A percentile compares a stretch with the other conserved stretches of the same genome.
Conservation (phyloP, 768 basidiomycete genomes). For the Hericium rajendrae region DNA sequence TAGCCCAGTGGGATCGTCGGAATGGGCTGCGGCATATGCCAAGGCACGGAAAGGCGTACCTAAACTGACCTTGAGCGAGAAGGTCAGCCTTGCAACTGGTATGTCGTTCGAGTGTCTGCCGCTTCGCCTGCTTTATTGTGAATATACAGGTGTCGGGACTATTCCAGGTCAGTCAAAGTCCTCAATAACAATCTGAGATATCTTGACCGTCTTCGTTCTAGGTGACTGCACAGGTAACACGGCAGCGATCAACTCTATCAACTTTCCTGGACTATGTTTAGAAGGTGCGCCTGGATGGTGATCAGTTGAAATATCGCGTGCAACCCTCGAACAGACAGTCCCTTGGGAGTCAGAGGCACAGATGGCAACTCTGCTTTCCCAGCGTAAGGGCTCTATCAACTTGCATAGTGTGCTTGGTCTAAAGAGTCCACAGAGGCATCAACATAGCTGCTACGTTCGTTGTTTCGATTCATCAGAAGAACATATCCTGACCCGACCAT, state of each 20-base stretch:
- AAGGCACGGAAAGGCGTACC: conserved; percentile 18
- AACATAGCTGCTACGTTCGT: conserved; percentile 30
- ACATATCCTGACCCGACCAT: neutral
- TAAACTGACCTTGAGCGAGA: conserved; percentile 15
- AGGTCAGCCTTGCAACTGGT: conserved; percentile 19
- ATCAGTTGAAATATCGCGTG: neutral
- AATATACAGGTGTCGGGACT: neutral
- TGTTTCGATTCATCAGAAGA: neutral
- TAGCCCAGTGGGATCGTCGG: conserved; percentile 24
- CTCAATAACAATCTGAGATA: too few species aligned
- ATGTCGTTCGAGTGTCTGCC: neutral
- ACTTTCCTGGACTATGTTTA: conserved; percentile 15
- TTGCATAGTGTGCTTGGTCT: conserved; percentile 27
- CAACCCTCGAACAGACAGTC: conserved; percentile 6
- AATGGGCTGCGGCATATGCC: conserved; percentile 44
- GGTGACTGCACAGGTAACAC: conserved; percentile 17
- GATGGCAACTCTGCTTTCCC: conserved; percentile 40
- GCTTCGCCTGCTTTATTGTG: neutral
- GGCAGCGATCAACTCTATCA: conserved; percentile 9
- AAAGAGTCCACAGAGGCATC: conserved; percentile 20
- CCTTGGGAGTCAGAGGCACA: conserved; percentile 30
- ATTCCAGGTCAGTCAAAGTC: neutral
- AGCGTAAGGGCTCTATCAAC: conserved; percentile 29
- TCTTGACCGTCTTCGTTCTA: neutral
- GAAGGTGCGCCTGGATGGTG: conserved; percentile 15